Conservation (phyloP, 352 stramenopile species). For the Phytophthora pluvialis region DNA sequence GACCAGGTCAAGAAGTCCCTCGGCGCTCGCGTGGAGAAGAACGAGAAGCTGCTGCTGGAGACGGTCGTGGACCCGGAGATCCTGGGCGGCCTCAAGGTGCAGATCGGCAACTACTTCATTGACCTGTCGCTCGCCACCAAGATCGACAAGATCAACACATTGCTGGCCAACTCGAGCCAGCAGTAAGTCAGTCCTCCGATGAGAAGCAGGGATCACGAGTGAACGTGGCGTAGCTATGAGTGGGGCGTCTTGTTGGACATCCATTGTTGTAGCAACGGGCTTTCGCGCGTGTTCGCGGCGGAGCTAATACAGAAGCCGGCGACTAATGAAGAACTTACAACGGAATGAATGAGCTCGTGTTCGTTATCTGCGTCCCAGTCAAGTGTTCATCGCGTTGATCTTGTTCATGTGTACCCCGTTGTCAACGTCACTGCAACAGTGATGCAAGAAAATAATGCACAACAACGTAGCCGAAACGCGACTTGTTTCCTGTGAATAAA, state of each 20-base stretch:
- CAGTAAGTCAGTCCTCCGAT: conserved; percentile 32
- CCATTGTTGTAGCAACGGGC: conserved; percentile 18
- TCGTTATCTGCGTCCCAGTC: conserved; percentile 19
- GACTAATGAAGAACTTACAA: conserved; percentile 41
- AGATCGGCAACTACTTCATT: conserved; percentile 98
- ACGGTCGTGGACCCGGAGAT: conserved; percentile 95
- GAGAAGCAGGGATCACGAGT: conserved; percentile 23
- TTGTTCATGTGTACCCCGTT: not conserved
- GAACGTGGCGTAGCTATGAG: conserved; percentile 26
- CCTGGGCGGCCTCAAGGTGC: conserved; percentile 96
- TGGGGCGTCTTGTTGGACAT: not conserved
- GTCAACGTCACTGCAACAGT: not conserved
- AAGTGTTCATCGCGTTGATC: conserved; percentile 4
- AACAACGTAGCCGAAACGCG: conserved; percentile 14
- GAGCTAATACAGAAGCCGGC: conserved; percentile 22
- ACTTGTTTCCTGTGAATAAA: conserved; percentile 37
- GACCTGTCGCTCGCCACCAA: conserved; percentile 95
- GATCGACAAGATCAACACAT: conserved; percentile 95
- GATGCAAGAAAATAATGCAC: not conserved
- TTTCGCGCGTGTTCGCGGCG: conserved; percentile 11
- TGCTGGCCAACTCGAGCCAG: conserved; percentile 76
- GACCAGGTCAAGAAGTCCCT: conserved; percentile 95
- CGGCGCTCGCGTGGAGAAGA: conserved; percentile 84
- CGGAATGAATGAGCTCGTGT: conserved; percentile 32
- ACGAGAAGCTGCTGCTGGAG: conserved; percentile 93